Base-by-base conservation (phyloP, 768 basidiomycete species). In the Cystofilobasidium bisporidii region DNA sequence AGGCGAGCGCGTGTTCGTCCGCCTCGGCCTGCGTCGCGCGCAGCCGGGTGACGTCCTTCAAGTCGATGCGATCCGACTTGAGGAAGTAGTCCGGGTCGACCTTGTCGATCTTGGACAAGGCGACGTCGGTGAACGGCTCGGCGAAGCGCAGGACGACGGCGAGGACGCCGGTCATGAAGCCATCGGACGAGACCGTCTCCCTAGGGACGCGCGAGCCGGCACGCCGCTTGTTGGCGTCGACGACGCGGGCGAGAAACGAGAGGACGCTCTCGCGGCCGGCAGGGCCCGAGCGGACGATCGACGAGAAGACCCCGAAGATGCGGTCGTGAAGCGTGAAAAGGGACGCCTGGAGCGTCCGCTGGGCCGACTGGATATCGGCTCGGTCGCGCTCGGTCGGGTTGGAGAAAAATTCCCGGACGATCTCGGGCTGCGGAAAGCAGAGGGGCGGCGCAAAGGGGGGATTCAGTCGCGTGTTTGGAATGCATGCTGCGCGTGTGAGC, bases 181-280 rank as follows among this genome's bases (percentile, higher is more conserved):
- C 86, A 74, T 99, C 94, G 0, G 85, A 85, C 1, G 92, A 84
- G 15, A 98, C 92, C 0, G 89, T 90, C 14, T 83, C 82, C 0
- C 85, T 83, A 66, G 97, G 89, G 38, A 96, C 89, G 84, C 91
- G 88, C 84, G 91, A 88, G n/a, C 93, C 96, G 3, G 89, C 84
- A 61, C 96, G 85, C 75, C 85, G 92, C 33, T 81, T 80, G 74
- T 99, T 99, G 70, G 92, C 76, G 20, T 81, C 80, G 40, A 92
- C 78, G 6, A 86, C 84, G 3, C 83, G 81, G 14, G 88, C 83
- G 72, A 98, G 90, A 76, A 88, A 93, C 65, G 84, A 81, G 48
- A 99, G 77, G 10, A 92, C 87, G 4, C 84, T 86, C 77, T 96
- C 92, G 63, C 90, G 82, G 0, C 88, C 80, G 59, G 85, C 84